Evolutionary conservation across 495 filamentous ascomycete genomes (phyloP), one percentile per base, ranked within the genome.

Genomic region (Neurospora sp.): DNA sequence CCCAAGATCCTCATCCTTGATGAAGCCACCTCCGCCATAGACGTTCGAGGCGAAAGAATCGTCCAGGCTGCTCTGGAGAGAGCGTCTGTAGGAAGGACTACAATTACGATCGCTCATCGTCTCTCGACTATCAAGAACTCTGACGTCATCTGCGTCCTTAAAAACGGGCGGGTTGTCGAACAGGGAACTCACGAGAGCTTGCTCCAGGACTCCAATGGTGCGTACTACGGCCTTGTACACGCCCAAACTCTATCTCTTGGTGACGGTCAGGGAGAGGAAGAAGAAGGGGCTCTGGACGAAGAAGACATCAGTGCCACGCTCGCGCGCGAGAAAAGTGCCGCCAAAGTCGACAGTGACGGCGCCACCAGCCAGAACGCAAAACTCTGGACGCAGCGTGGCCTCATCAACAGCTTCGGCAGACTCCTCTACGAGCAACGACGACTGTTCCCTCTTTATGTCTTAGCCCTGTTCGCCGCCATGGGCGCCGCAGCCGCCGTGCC

Each of bases 1-100:
- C 90, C 93, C 2, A 89, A 89, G 68, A 90, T 97, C 47, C 81
- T 97, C 27, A 89, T 97, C 39, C 83, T 97, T 47, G 93, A 96
- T 77, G 93, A 96, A 75, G 91, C 91, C 0, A 97, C 93, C 0
- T 90, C 89, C 76, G 91, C 92, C 61, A 85, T 97, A 20, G 93
- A 97, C 77, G 86, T 87, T 18, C 86, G 86, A 45, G 90, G 90
- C 72, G 91, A 94, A 73, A 82, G 85, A 8, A 86, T 89, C 16
- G 87, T 95, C 18, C 91, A 94, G 80, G 86, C 88, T 8, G 88
- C 89, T 2, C 85, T 95, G 31, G 88, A 93, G 68, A 81, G 86
- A 31, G 91, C 90, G 76, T 87, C 91, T 0, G 83, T 87, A 71
- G 88, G 87, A 3, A 87, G 91, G 40, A 96, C 93, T 5, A 94